These are phyloP conservation scores for Chalciporus sphaerocephalus DNA, from an alignment of 768 basidiomycete genomes.

Conservation along the genomic window DNA sequence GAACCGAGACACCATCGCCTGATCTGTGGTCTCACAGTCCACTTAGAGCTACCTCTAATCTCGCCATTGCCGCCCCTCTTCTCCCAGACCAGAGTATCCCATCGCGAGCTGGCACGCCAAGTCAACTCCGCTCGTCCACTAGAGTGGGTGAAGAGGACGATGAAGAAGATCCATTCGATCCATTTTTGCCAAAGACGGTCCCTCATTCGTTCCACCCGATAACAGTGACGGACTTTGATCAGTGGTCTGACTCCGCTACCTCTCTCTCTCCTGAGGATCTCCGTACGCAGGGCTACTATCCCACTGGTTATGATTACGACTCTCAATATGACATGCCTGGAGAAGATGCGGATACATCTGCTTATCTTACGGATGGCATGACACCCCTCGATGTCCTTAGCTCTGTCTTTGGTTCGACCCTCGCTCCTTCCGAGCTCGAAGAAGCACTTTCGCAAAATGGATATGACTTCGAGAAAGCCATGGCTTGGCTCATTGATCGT, in stretches of 20 bases:
- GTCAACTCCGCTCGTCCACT: slow-evolving; percentile 63
- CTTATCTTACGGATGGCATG: slow-evolving; percentile 84
- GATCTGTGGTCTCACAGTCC: slow-evolving; percentile 82
- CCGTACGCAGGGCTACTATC: slow-evolving; percentile 29
- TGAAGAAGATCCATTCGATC: slow-evolving; percentile 85
- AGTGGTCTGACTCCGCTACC: slow-evolving; percentile 50
- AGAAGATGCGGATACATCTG: slow-evolving; percentile 49
- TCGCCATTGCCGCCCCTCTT: slow-evolving; percentile 88
- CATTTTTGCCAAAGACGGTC: slow-evolving; percentile 46
- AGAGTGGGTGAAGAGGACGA: slow-evolving; percentile 59
- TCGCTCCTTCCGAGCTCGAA: slow-evolving; percentile 88
- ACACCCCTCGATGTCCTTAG: slow-evolving; percentile 95
- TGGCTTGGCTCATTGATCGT: slow-evolving; percentile 90
- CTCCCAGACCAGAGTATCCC: slow-evolving; percentile 60
- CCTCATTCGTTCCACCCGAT: slow-evolving; percentile 61
- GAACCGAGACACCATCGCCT: slow-evolving; percentile 81
- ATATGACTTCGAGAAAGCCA: slow-evolving; percentile 94
- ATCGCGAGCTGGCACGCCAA: slow-evolving; percentile 61
- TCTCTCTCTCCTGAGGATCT: slow-evolving; percentile 54
- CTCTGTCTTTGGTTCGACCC: slow-evolving; percentile 87
- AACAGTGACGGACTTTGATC: slow-evolving; percentile 61
- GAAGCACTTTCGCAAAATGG: slow-evolving; percentile 84
- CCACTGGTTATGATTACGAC: slow-evolving; percentile 31
- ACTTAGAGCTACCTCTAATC: slow-evolving; percentile 69
- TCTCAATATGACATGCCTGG: slow-evolving; percentile 28